These are phyloP conservation scores for Globisporangium viniferum DNA, from an alignment of 352 stramenopile genomes.

Conservation along the genomic window DNA sequence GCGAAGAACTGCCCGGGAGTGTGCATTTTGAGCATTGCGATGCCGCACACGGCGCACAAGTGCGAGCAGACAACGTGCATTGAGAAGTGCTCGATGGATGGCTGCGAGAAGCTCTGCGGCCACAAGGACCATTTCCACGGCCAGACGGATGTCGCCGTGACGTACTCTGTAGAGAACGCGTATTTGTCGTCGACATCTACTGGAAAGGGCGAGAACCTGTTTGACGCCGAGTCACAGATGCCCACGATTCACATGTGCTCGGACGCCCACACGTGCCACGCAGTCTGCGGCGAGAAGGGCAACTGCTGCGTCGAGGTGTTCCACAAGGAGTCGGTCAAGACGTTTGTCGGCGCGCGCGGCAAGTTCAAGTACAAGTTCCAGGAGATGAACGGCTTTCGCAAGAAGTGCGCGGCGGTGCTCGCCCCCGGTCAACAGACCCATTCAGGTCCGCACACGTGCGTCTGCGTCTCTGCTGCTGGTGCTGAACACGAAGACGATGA, in stretches of 20 bases:
- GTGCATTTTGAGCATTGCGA: conserved; percentile 55
- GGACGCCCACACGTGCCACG: conserved; percentile 50
- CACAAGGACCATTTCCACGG: conserved; percentile 68
- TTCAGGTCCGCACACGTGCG: conserved; percentile 41
- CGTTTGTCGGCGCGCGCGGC: conserved; percentile 49
- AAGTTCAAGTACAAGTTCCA: conserved; percentile 73
- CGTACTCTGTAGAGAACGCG: conserved; percentile 46
- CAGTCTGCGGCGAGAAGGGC: conserved; percentile 48
- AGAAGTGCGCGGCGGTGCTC: conserved; percentile 51
- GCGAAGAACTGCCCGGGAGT: conserved; percentile 34
- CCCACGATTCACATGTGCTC: conserved; percentile 63
- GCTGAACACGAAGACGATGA: conserved; percentile 11
- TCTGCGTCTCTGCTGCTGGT: conserved; percentile 28
- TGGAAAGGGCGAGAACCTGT: conserved; percentile 31
- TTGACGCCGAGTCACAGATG: conserved; percentile 35
- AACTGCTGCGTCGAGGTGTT: conserved; percentile 73
- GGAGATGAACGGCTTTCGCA: conserved; percentile 77
- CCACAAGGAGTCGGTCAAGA: conserved; percentile 66
- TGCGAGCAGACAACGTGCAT: conserved; percentile 61
- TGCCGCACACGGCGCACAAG: conserved; percentile 52
- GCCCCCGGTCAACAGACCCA: conserved; percentile 44
- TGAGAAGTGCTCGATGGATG: conserved; percentile 55
- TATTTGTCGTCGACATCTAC: not conserved
- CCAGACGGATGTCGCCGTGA: conserved; percentile 36
- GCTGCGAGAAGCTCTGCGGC: conserved; percentile 48